Evolutionary conservation across 225 moss, liverwort and hornwort genomes (phyloP).

Genomic region (Anthoceros angustus): DNA sequence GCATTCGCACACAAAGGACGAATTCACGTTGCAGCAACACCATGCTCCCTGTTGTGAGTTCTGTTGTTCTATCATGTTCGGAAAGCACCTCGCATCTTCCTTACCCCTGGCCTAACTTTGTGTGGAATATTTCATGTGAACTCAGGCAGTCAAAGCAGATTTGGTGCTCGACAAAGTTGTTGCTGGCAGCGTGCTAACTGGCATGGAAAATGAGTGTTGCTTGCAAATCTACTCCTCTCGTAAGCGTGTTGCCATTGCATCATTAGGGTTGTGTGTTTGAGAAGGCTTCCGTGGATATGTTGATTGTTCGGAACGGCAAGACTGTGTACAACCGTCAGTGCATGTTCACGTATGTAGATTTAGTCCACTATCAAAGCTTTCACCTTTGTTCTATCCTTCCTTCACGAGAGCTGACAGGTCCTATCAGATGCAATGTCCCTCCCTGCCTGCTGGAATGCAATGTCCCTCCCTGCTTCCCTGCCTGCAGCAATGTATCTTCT

Average conservation of each 20-base stretch:
- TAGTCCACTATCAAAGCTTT: neutral
- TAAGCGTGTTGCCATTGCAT: neutral
- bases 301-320: neutral
- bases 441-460: too few species aligned
- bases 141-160: neutral
- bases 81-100: too few species aligned
- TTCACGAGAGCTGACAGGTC: neutral
- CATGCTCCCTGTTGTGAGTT: neutral
- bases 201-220: slow-evolving; percentile 4
- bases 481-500: too few species aligned
- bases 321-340: neutral
- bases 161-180: neutral
- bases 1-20: slow-evolving; percentile 2
- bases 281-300: neutral
- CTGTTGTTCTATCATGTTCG: neutral
- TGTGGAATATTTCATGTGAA: too few species aligned
- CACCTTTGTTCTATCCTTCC: neutral
- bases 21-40: neutral
- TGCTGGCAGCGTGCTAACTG: neutral
- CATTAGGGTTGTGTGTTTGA: neutral
- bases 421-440: too few species aligned
- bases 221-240: too few species aligned
- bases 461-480: too few species aligned
- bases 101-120: too few species aligned
- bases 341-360: too few species aligned